Evolutionary conservation across 2,329 filamentous ascomycete genomes (phyloP).

Genomic region (Cryphonectria radicalis): DNA sequence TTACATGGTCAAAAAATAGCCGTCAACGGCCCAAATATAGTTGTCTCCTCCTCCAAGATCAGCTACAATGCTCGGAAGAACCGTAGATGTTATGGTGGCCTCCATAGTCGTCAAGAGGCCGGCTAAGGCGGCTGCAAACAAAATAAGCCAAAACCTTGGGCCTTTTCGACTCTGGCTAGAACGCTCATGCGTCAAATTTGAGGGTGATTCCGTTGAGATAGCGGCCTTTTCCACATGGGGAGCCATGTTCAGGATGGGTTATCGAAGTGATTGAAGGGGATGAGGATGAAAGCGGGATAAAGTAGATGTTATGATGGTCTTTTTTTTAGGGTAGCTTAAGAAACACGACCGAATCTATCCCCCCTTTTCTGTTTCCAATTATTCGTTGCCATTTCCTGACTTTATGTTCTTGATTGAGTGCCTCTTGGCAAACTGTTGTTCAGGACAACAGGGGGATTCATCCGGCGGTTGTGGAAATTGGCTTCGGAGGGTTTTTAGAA

Average conservation of each 20-base stretch:
- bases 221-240: not conserved
- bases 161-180: not conserved
- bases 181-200: not conserved
- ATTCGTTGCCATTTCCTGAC: no score
- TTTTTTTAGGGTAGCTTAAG: no score
- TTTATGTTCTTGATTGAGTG: no score
- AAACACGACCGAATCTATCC: no score
- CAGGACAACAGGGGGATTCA: no score
- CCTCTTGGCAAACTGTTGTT: no score
- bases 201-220: not conserved
- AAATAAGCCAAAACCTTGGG: not conserved
- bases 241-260: not conserved
- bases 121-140: not conserved
- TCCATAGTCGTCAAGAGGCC: slow-evolving; percentile 33
- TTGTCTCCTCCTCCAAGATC: slow-evolving; percentile 32
- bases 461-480: no score
- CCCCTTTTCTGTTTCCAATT: no score
- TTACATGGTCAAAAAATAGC: slow-evolving; percentile 36
- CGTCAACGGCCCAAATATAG: slow-evolving; percentile 36
- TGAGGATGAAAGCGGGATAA: not conserved
- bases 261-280: not conserved
- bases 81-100: slow-evolving; percentile 35
- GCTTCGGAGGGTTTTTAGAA: no score
- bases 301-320: no score
- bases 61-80: slow-evolving; percentile 34